phyloP scores from a whole-genome alignment of 2,329 filamentous ascomycete species.

The Chaetomium olivaceum region DNA sequence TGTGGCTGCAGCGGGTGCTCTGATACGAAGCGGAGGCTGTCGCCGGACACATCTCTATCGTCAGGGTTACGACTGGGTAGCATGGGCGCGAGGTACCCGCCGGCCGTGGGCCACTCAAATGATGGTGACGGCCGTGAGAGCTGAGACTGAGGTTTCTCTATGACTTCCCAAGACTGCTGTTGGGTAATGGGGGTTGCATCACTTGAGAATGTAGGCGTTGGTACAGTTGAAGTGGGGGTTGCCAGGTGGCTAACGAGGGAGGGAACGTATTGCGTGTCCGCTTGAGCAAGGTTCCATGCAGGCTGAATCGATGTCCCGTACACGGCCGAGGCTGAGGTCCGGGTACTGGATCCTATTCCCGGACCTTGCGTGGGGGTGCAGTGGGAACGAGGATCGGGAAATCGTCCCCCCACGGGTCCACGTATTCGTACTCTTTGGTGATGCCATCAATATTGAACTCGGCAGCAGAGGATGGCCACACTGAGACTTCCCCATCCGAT shows the following conservation, averaged over 20 bases:
- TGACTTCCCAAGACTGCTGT: neutral
- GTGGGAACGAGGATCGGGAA: neutral
- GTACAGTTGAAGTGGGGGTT: neutral
- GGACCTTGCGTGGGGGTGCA: neutral
- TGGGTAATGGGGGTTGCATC: neutral
- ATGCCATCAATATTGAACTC: constrained; percentile 6
- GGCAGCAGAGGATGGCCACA: neutral
- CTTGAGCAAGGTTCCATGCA: neutral
- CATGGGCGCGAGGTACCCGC: neutral
- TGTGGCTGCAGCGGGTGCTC: neutral
- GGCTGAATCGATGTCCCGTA: neutral
- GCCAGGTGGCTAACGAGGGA: neutral
- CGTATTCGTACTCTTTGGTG: neutral
- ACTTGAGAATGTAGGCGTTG: neutral
- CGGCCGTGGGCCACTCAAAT: neutral
- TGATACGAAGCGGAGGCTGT: neutral
- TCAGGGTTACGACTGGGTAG: neutral
- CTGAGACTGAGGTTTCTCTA: neutral
- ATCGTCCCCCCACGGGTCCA: neutral
- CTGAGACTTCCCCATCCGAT: neutral
- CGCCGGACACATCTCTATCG: neutral
- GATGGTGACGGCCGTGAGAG: neutral
- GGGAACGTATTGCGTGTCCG: neutral
- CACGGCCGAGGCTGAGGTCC: neutral
- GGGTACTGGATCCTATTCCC: neutral